These are phyloP conservation scores for Daldinia vernicosa DNA, from an alignment of 495 filamentous ascomycete genomes.

Conservation along the genomic window DNA sequence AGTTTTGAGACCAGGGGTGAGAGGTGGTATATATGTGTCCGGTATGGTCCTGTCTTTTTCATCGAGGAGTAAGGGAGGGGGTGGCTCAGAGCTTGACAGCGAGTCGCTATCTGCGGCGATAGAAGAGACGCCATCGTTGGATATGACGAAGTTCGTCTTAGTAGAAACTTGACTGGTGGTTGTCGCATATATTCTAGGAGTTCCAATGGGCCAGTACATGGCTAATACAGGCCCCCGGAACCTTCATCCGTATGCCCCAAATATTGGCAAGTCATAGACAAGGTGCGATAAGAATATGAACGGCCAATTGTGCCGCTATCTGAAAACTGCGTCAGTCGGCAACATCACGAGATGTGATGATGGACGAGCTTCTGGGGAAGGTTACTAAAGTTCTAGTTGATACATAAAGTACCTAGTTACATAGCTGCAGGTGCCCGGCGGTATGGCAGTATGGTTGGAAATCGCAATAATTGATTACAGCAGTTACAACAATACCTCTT, in stretches of 20 bases:
- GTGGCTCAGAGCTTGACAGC: constrained; percentile 43
- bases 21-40: constrained; percentile 38
- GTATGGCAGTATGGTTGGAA: not conserved
- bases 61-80: constrained; percentile 43
- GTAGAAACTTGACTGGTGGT: constrained; percentile 63
- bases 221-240: constrained; percentile 51
- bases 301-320: constrained; percentile 36
- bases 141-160: constrained; percentile 48
- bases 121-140: constrained; percentile 54
- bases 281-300: constrained; percentile 16
- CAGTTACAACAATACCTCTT: not conserved
- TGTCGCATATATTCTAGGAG: constrained; percentile 86
- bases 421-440: not conserved
- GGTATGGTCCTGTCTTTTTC: constrained; percentile 39
- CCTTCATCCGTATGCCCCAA: constrained; percentile 41
- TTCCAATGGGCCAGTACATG: constrained; percentile 98
- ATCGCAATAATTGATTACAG: not conserved
- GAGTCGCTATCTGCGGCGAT: constrained; percentile 46
- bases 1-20: constrained; percentile 57
- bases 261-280: constrained; percentile 20
- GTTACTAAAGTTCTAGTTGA: not conserved
- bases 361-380: constrained; percentile 10
- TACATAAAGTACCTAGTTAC: not conserved
- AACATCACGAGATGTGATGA: constrained; percentile 32
- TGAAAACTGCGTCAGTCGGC: constrained; percentile 10